Evolutionary conservation across 768 basidiomycete species (phyloP).

Genomic region (Lactifluus piperatus): DNA sequence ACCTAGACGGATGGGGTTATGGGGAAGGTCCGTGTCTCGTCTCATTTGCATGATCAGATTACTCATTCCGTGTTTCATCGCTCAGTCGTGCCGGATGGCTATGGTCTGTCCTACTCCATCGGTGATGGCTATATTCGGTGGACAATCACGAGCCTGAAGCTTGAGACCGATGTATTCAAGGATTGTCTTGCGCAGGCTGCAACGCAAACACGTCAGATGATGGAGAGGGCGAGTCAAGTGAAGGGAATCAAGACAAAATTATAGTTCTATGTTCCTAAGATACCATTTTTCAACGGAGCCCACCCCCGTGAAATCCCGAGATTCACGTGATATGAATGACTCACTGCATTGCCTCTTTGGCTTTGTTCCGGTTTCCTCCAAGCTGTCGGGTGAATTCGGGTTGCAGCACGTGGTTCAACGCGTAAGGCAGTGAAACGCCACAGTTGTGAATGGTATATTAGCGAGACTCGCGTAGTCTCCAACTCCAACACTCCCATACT

Average conservation of each 20-base stretch:
- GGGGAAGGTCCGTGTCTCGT: constrained; percentile 64
- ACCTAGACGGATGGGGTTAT: constrained; percentile 94
- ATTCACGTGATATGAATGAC: neutral
- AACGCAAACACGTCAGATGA: constrained; percentile 64
- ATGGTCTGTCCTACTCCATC: constrained; percentile 89
- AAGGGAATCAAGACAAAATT: constrained; percentile 1
- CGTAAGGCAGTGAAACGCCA: neutral
- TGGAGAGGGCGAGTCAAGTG: constrained; percentile 45
- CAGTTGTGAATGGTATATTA: neutral
- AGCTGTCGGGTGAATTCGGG: neutral
- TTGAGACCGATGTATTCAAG: constrained; percentile 43
- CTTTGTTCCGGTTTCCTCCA: too few relatives aligned
- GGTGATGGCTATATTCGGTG: constrained; percentile 78
- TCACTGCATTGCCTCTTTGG: too few relatives aligned
- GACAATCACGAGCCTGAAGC: constrained; percentile 76
- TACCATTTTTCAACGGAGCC: too few relatives aligned
- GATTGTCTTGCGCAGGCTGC: constrained; percentile 77
- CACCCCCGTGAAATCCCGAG: too few relatives aligned
- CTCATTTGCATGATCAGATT: neutral
- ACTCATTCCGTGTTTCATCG: neutral
- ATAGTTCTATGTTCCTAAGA: too few relatives aligned
- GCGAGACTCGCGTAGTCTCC: neutral
- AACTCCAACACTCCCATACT: neutral
- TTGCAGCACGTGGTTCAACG: too few relatives aligned
- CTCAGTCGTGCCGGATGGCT: constrained; percentile 83